Conservation (phyloP, 352 stramenopile species). For the Pythium aquatile region DNA sequence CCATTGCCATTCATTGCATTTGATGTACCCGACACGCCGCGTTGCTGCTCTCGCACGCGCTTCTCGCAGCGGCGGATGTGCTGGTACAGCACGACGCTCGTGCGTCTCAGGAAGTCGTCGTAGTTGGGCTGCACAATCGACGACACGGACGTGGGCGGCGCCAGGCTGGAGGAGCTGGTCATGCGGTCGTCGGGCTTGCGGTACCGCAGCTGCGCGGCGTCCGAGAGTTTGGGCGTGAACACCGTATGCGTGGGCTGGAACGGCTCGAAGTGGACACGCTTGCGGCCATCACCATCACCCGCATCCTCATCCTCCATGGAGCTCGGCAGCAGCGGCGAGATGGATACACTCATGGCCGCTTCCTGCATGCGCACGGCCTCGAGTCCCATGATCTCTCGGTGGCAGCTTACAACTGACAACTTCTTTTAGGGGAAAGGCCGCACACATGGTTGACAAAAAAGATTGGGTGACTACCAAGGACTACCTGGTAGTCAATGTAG, state of each 20-base stretch:
- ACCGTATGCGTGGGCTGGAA: constrained; percentile 87
- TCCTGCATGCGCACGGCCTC: constrained; percentile 43
- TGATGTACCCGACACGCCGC: constrained; percentile 6
- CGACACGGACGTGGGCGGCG: constrained; percentile 63
- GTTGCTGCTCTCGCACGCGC: constrained; percentile 64
- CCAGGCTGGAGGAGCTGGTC: constrained; percentile 57
- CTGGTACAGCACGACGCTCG: constrained; percentile 89
- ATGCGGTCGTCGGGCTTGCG: constrained; percentile 78
- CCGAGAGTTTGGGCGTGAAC: constrained; percentile 75
- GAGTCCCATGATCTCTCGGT: constrained; percentile 36
- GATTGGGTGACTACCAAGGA: constrained; percentile 11
- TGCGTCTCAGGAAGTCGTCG: constrained; percentile 85
- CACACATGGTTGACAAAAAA: not conserved
- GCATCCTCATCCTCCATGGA: constrained; percentile 66
- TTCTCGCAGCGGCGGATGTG: constrained; percentile 88
- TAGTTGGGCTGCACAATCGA: constrained; percentile 90
- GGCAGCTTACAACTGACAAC: not conserved
- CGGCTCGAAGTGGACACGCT: constrained; percentile 70
- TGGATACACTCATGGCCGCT: constrained; percentile 61
- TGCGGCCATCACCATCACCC: constrained; percentile 25
- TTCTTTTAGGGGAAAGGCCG: not conserved
- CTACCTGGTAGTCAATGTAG: constrained; percentile 10
- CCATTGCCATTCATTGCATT: constrained; percentile 11
- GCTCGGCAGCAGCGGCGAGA: constrained; percentile 75
- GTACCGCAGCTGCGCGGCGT: constrained; percentile 70